Evolutionary conservation across 202 grass and related monocot species (phyloP), one percentile per base, ranked within the genome.

Genomic region (Schoenoplectus tabernaemontani): DNA sequence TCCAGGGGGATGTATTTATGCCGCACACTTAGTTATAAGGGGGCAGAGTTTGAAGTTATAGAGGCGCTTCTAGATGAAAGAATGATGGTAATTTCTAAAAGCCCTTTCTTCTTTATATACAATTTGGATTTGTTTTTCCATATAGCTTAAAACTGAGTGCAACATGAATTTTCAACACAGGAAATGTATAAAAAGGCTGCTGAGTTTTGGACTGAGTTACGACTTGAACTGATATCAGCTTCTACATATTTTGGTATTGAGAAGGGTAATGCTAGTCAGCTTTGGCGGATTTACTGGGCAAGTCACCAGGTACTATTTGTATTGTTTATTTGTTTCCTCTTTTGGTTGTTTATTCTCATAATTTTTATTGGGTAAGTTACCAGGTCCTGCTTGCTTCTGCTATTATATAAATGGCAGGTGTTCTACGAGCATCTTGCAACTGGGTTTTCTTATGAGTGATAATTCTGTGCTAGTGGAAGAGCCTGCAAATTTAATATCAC

Each of bases 1-100:
- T 86, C 24, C 88, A 99, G 96, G 86, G 96, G 96, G 78, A 99
- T 99, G 96, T 99, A 99, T 82, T 84, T 99, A 54, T 99, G 96
- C 43, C 96, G 96, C 38, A 95, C 96, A 17, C 83, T 99, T 85
- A 99, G 96, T 88, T 99, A 96, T 81, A 93, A 99, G 47, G 96
- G 88, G 28, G 86, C 72, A 77, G 92, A 99, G 79, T 99, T 99
- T 85, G 90, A 99, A 93, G 89, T 92, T 57, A 81, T 96, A 83
- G 92, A 95, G 87, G 89, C 96, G 76, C 75, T 79, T 38, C 83
- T 99, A 33, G 96, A 91, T 77, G 96, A 99, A 87, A 89, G 85
- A 86, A 99, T 96, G 96, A 96, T 83, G 96, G 96, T 99, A 99
- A 87, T 64, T n/a, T 7, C 7, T 44, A 60, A 11, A 54, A 4